Conservation (phyloP, 257 asterid genomes). For the Avicennia marina region DNA sequence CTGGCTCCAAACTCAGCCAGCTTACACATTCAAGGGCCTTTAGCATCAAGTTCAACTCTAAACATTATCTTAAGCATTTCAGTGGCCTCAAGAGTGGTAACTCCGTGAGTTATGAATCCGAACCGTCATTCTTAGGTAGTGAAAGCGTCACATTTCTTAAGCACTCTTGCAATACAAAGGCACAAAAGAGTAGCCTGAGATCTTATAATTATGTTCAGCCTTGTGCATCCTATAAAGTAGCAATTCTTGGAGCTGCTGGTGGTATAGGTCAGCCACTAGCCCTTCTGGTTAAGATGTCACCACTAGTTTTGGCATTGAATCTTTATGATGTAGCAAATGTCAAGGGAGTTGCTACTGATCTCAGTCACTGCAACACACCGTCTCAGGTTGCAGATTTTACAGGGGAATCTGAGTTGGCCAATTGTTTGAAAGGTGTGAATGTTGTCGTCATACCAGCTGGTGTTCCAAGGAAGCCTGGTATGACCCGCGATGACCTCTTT, state of each 20-base stretch:
- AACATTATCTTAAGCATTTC: too few relatives aligned
- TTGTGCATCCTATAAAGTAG: background rate
- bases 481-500: constrained; percentile 77
- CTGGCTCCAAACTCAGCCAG: too few relatives aligned
- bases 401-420: background rate
- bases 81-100: too few relatives aligned
- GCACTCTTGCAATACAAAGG: too few relatives aligned
- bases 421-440: background rate
- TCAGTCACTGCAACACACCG: constrained; percentile 1
- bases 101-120: too few relatives aligned
- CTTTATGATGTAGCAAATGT: background rate
- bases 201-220: background rate
- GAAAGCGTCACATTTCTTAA: too few relatives aligned
- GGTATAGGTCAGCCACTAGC: background rate
- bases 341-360: background rate
- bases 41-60: too few relatives aligned
- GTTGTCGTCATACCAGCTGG: background rate
- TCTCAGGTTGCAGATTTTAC: background rate
- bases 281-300: background rate
- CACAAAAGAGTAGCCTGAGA: background rate
- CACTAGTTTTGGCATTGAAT: background rate
- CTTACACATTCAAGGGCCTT: too few relatives aligned
- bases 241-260: constrained; percentile 3
- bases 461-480: too few relatives aligned
- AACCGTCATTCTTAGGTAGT: too few relatives aligned